Evolutionary conservation across 2,329 filamentous ascomycete genomes (phyloP).

Genomic region (Fusarium dimerum): DNA sequence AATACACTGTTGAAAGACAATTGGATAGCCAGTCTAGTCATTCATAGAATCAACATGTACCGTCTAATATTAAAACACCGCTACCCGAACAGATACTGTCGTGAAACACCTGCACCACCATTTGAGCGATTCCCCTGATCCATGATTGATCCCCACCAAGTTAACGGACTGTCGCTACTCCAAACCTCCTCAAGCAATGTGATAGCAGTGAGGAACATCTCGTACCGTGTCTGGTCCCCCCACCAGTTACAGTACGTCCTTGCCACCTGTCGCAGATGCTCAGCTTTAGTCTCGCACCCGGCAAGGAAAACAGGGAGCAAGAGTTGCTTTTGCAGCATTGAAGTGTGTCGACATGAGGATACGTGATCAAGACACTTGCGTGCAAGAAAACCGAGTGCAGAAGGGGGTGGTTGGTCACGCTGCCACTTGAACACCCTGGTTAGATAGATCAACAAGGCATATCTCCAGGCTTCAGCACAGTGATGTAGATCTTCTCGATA

Average conservation of each 20-base stretch:
- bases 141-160: constrained; percentile 9
- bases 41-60: neutral
- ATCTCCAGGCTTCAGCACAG: constrained; percentile 37
- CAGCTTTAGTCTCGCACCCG: constrained; percentile 29
- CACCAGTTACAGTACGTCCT: constrained; percentile 34
- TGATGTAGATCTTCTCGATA: constrained; percentile 32
- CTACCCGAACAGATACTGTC: constrained; percentile 11
- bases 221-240: constrained; percentile 32
- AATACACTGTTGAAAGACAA: neutral
- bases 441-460: constrained; percentile 35
- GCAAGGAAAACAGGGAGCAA: constrained; percentile 39
- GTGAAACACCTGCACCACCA: neutral
- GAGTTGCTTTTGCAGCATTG: constrained; percentile 37
- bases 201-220: constrained; percentile 30
- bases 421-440: constrained; percentile 31
- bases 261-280: constrained; percentile 23
- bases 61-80: neutral
- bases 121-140: constrained; percentile 8
- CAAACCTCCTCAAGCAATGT: constrained; percentile 23
- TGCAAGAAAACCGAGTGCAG: constrained; percentile 21
- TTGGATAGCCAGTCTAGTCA: neutral
- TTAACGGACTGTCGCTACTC: constrained; percentile 1
- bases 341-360: constrained; percentile 26
- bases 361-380: constrained; percentile 29
- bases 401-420: constrained; percentile 6